These are phyloP conservation scores for Pinus tabuliformis DNA, from an alignment of 75 land plant species.

Conservation along the genomic window DNA sequence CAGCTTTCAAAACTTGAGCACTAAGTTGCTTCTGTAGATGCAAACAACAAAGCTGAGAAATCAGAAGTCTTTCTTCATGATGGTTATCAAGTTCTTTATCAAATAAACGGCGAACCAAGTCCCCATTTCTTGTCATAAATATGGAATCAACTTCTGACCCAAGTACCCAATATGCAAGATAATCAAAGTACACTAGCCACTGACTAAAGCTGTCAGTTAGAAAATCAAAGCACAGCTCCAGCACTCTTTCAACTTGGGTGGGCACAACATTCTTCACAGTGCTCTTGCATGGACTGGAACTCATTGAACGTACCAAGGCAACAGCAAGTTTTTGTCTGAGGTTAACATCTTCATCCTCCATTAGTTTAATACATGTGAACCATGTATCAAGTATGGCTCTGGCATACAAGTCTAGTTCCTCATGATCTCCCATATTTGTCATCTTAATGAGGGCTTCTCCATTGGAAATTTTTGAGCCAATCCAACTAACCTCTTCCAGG, in stretches of 20 bases:
- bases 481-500: slow-evolving; percentile 54
- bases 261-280: slow-evolving; percentile 40
- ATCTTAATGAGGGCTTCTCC: neutral
- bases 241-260: slow-evolving; percentile 87
- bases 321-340: slow-evolving; percentile 68
- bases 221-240: slow-evolving; percentile 62
- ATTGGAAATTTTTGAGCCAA: slow-evolving; percentile 31
- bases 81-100: slow-evolving; percentile 99
- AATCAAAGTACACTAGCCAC: slow-evolving; percentile 66
- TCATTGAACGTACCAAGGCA: slow-evolving; percentile 42
- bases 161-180: slow-evolving; percentile 49
- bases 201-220: slow-evolving; percentile 61
- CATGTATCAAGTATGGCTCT: slow-evolving; percentile 52
- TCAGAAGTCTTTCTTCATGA: slow-evolving; percentile 90
- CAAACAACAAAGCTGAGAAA: slow-evolving; percentile 82
- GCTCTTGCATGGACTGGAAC: slow-evolving; percentile 9
- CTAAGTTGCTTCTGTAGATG: slow-evolving; percentile 57
- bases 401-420: slow-evolving; percentile 32
- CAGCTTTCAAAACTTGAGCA: slow-evolving; percentile 7
- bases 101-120: slow-evolving; percentile 81
- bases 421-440: neutral
- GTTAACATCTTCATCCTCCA: slow-evolving; percentile 88
- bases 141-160: slow-evolving; percentile 29
- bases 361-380: slow-evolving; percentile 64
- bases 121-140: slow-evolving; percentile 26